Conservation (phyloP, 2,329 filamentous ascomycete species). For the Colletotrichum filicis region DNA sequence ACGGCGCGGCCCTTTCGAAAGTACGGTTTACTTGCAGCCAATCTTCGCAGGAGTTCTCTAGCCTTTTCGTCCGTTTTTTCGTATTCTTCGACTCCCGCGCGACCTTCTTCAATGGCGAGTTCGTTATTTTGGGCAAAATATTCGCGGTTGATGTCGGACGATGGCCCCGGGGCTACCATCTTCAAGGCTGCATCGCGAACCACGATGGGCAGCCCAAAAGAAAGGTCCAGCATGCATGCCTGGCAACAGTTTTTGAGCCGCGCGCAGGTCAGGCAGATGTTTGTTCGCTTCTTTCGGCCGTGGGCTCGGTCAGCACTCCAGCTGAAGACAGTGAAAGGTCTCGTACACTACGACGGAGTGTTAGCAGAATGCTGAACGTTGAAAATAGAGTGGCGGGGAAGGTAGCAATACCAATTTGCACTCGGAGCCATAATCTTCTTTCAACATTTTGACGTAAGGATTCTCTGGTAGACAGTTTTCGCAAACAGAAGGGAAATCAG, state of each 20-base stretch:
- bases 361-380: slow-evolving; percentile 35
- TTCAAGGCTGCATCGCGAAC: slow-evolving; percentile 96
- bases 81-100: slow-evolving; percentile 87
- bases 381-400: neutral
- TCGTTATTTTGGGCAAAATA: slow-evolving; percentile 99
- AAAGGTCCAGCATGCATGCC: slow-evolving; percentile 97
- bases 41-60: slow-evolving; percentile 82
- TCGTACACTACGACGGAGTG: slow-evolving; percentile 71
- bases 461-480: slow-evolving; percentile 96
- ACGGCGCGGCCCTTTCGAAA: slow-evolving; percentile 87
- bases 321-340: slow-evolving; percentile 94
- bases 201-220: slow-evolving; percentile 93
- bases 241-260: slow-evolving; percentile 99
- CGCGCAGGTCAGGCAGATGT: slow-evolving; percentile 95
- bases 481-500: slow-evolving; percentile 88
- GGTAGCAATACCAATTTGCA: slow-evolving; percentile 69
- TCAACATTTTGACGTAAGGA: slow-evolving; percentile 98
- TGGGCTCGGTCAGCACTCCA: slow-evolving; percentile 93
- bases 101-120: slow-evolving; percentile 91
- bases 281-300: slow-evolving; percentile 90
- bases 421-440: slow-evolving; percentile 92
- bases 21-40: slow-evolving; percentile 95
- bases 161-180: slow-evolving; percentile 94
- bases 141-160: slow-evolving; percentile 93
- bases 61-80: slow-evolving; percentile 98